Evolutionary conservation across 2,329 filamentous ascomycete species (phyloP).

Genomic region (Aureobasidium sp.): DNA sequence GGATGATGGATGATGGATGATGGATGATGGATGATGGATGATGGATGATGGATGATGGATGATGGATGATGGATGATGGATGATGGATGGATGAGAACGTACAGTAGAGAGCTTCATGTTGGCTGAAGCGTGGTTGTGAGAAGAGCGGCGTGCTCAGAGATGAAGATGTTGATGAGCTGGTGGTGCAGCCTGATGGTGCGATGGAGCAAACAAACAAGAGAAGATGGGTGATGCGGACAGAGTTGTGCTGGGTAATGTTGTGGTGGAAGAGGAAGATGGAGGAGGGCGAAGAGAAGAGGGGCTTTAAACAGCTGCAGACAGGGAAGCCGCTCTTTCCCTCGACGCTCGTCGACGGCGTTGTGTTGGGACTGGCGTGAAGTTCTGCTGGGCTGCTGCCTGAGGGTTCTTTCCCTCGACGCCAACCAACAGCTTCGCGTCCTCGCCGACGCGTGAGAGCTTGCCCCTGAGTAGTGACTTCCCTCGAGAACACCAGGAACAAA

Average conservation of each 20-base stretch:
- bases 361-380: neutral
- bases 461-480: neutral
- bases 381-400: neutral
- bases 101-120: constrained; percentile 7
- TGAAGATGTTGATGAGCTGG: neutral
- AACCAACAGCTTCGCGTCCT: neutral
- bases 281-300: neutral
- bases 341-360: neutral
- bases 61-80: neutral
- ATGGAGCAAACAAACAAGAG: neutral
- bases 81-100: neutral
- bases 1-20: too few species aligned
- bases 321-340: neutral
- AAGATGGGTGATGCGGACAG: neutral
- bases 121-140: neutral
- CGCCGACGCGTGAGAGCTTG: neutral
- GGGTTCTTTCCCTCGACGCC: neutral
- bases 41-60: neutral
- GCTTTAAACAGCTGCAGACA: neutral
- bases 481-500: neutral
- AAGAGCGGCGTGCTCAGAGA: neutral
- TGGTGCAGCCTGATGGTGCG: neutral
- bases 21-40: neutral
- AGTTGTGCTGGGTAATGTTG: neutral
- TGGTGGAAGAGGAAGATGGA: neutral